A percentile compares a stretch with the other conserved stretches of the same genome.
Evolutionary conservation across 208 protist species (phyloP).

Genomic region (Trypanosoma vivax): DNA sequence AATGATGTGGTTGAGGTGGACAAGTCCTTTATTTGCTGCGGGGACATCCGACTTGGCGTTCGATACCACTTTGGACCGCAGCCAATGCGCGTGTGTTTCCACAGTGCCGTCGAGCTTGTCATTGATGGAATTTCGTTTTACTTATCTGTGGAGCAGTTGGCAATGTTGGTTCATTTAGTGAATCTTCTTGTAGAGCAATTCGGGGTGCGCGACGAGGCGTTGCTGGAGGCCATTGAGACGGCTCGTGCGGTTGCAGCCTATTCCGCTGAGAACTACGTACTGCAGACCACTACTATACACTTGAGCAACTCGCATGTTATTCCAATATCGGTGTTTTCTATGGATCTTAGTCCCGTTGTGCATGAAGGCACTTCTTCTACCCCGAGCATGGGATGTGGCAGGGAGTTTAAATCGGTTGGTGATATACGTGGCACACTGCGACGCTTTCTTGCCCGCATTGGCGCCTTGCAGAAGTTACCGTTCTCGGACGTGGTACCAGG

Average conservation of each 20-base stretch:
- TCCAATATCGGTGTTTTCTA: neutral
- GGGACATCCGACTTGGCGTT: constrained; percentile 41
- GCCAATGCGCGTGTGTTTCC: constrained; percentile 59
- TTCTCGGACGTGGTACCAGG: constrained; percentile 40
- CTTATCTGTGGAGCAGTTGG: constrained; percentile 45
- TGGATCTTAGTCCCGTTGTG: neutral
- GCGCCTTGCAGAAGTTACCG: neutral
- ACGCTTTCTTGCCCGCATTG: constrained; percentile 1
- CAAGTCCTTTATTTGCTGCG: constrained; percentile 39
- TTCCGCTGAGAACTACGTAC: constrained; percentile 39
- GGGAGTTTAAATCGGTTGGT: neutral
- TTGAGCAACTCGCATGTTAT: neutral
- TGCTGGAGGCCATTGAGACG: constrained; percentile 47
- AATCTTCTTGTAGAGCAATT: constrained; percentile 43
- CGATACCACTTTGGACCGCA: constrained; percentile 72
- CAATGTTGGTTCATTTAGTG: constrained; percentile 35
- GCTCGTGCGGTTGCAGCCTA: constrained; percentile 48
- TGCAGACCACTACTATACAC: neutral
- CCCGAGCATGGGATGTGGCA: neutral
- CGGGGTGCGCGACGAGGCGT: constrained; percentile 36
- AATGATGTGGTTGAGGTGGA: neutral
- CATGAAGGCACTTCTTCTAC: neutral
- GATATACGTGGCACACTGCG: constrained; percentile 5
- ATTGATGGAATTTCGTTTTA: constrained; percentile 52
- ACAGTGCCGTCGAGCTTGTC: constrained; percentile 53